Conservation (phyloP, 257 asterid species). For the Primulina tabacum region DNA sequence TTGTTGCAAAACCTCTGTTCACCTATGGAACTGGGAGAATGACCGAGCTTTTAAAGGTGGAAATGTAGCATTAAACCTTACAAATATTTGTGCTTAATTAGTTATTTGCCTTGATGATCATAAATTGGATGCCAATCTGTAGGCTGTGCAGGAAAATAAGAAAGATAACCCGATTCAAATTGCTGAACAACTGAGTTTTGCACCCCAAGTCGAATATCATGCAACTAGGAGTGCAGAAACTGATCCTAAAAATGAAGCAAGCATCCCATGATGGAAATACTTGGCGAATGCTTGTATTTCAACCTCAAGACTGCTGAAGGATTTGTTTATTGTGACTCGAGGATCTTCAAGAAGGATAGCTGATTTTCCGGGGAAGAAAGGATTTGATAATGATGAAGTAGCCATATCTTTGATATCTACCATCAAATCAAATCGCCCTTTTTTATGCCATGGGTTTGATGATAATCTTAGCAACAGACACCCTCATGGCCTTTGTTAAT, state of each 20-base stretch:
- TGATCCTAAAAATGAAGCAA: conserved; percentile 24
- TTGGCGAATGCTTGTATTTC: neutral
- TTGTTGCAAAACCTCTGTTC: conserved; percentile 42
- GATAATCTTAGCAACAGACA: neutral
- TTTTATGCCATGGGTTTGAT: neutral
- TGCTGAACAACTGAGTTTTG: conserved; percentile 30
- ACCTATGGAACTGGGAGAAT: conserved; percentile 66
- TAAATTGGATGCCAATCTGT: conserved; percentile 22
- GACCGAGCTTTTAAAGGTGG: conserved; percentile 91
- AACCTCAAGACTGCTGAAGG: neutral
- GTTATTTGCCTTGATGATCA: conserved; percentile 6
- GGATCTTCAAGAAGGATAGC: neutral
- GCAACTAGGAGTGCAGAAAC: conserved; percentile 23
- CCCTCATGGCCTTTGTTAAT: neutral
- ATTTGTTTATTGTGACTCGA: neutral
- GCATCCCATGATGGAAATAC: conserved; percentile 21
- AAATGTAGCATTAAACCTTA: neutral
- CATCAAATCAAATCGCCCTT: neutral
- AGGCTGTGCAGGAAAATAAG: conserved; percentile 85
- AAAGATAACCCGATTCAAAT: conserved; percentile 43
- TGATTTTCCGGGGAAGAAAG: neutral
- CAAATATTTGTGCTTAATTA: neutral
- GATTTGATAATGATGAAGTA: too few relatives aligned
- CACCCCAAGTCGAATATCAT: conserved; percentile 21
- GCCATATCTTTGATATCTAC: neutral